Conservation (phyloP, 345 rosid genomes). For the Acer yangbiense region DNA sequence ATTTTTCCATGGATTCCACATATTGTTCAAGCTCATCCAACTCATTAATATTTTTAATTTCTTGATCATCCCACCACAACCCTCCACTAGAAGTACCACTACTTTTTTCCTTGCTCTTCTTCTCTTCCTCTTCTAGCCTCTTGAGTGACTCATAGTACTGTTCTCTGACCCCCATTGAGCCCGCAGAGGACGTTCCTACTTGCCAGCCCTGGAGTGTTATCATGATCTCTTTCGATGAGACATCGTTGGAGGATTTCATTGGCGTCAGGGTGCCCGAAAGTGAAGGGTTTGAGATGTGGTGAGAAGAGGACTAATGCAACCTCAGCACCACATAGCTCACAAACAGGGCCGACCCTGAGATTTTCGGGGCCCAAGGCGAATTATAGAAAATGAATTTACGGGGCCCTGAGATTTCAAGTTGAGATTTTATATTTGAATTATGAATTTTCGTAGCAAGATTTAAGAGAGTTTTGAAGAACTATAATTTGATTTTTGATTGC, state of each 20-base stretch:
- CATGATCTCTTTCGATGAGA: background rate
- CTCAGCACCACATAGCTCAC: conserved; percentile 39
- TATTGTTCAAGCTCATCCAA: conserved; percentile 1
- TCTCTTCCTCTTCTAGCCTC: background rate
- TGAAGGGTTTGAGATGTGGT: conserved; percentile 26
- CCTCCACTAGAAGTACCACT: background rate
- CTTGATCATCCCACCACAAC: conserved; percentile 15
- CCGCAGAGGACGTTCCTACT: background rate
- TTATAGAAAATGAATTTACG: too few species aligned
- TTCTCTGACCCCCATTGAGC: background rate
- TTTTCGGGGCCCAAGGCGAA: too few species aligned
- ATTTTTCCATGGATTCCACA: background rate
- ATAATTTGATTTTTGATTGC: too few species aligned
- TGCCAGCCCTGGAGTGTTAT: too few species aligned
- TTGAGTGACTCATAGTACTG: background rate
- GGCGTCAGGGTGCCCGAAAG: conserved; percentile 31
- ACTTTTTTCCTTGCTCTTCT: background rate
- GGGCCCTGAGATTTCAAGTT: too few species aligned
- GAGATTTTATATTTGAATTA: too few species aligned
- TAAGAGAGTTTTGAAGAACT: too few species aligned
- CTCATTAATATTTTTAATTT: background rate
- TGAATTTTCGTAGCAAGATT: too few species aligned
- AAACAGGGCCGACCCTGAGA: too few species aligned
- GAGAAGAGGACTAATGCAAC: conserved; percentile 42
- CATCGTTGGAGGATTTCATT: conserved; percentile 23